Evolutionary conservation across 2,329 filamentous ascomycete species (phyloP).

Genomic region (Exophiala aquamarina): DNA sequence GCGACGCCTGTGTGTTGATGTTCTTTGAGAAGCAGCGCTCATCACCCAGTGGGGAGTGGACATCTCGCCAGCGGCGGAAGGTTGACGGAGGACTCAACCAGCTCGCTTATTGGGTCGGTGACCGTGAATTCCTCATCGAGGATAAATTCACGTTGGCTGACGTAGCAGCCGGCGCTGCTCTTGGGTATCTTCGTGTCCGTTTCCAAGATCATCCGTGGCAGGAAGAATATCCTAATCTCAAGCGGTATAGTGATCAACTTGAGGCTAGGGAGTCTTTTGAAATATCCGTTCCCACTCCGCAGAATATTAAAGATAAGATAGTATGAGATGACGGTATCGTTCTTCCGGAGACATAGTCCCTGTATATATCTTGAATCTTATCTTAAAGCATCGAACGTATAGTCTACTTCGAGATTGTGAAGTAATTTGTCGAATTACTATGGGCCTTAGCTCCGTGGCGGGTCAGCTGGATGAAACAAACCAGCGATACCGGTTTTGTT

Average conservation of each 20-base stretch:
- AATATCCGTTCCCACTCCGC: constrained; percentile 33
- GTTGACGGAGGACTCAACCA: constrained; percentile 36
- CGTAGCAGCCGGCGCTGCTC: constrained; percentile 34
- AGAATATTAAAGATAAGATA: constrained; percentile 37
- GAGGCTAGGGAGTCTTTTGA: constrained; percentile 35
- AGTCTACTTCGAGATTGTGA: too few species aligned
- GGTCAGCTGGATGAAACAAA: too few species aligned
- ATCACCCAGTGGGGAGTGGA: constrained; percentile 34
- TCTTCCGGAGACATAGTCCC: too few species aligned
- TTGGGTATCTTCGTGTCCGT: constrained; percentile 36
- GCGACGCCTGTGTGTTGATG: constrained; percentile 38
- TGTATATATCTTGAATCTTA: too few species aligned
- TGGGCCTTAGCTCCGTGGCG: too few species aligned
- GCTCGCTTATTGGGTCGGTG: constrained; percentile 29
- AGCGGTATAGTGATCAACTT: constrained; percentile 33
- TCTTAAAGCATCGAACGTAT: too few species aligned
- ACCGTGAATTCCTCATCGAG: constrained; percentile 32
- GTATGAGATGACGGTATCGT: constrained; percentile 25
- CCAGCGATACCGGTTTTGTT: too few species aligned
- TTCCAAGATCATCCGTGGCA: constrained; percentile 29
- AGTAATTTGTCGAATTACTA: too few species aligned
- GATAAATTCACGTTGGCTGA: constrained; percentile 37
- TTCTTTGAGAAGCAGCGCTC: constrained; percentile 38
- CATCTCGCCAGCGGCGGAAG: constrained; percentile 36
- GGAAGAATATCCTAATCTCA: constrained; percentile 34